Evolutionary conservation across 1,284 basidiomycete genomes (phyloP).

Genomic region (Rugosomyces carneus): DNA sequence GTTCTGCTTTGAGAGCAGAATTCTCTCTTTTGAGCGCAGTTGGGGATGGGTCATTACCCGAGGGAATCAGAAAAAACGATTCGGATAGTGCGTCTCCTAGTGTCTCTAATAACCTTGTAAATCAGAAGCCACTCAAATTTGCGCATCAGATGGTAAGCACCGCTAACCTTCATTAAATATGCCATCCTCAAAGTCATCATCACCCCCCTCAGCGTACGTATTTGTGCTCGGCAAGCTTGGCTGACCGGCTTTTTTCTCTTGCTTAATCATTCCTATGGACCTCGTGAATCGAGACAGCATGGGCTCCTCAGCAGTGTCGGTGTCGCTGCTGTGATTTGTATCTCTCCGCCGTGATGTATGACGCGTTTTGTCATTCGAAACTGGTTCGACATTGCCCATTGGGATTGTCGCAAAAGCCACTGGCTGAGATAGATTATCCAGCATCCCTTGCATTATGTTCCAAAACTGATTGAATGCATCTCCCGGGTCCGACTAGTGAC

Average conservation of each 20-base stretch:
- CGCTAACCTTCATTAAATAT: conserved; percentile 36
- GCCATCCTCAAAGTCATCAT: conserved; percentile 34
- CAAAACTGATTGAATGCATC: conserved; percentile 83
- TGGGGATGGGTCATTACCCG: conserved; percentile 44
- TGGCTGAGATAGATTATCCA: conserved; percentile 75
- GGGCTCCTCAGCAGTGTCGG: conserved; percentile 52
- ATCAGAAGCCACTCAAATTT: background rate
- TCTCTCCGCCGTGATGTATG: conserved; percentile 31
- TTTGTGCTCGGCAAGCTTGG: conserved; percentile 3
- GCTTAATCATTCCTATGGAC: conserved; percentile 35
- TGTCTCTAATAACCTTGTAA: conserved; percentile 4
- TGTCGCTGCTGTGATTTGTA: conserved; percentile 52
- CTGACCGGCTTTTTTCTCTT: conserved; percentile 12
- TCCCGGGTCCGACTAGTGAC: conserved; percentile 57
- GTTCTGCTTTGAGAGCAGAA: conserved; percentile 47
- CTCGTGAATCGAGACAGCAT: conserved; percentile 45
- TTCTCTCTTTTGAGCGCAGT: conserved; percentile 63
- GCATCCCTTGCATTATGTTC: conserved; percentile 77
- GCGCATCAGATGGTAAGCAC: background rate
- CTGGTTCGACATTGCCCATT: conserved; percentile 39
- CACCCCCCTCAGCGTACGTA: conserved; percentile 9
- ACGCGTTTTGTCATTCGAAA: conserved; percentile 23
- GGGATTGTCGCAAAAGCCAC: conserved; percentile 82
- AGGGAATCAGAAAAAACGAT: conserved; percentile 70
- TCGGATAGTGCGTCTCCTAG: conserved; percentile 62